Base-by-base conservation (phyloP, 2,329 filamentous ascomycete species). In the Dactylonectria macrodidyma region DNA sequence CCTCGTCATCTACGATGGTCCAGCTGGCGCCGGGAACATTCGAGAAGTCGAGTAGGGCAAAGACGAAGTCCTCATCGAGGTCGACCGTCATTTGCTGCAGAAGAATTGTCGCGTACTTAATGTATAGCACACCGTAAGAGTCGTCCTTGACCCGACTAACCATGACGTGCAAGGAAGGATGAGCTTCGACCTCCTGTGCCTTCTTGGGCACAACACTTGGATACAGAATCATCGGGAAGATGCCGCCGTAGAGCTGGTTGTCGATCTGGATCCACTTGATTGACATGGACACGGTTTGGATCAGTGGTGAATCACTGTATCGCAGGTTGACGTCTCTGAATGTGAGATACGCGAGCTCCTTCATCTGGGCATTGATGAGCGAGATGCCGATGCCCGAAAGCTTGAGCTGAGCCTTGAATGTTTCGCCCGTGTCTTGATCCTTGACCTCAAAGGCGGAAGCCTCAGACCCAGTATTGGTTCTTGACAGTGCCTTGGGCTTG, bases 201-300 rank as follows among this genome's bases (percentile, higher is more conserved):
- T 95, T 96, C 87, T 98, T 98, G 0, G 96, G 95, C 16, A 99
- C 96, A 10, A 99, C 96, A 81, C 95, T 98, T 6, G 96, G 96
- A 79, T 99, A 99, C 65, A 99, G 86, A 34, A 99, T 90, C 83
- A 99, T 97, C 0, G 96, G 96, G 86, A 99, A 99, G 74, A 99
- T 95, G 30, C 97, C 96, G 33, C 97, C 97, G 77, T 99, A 99
- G 14, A 99, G 89, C 81, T 99, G 96, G 75, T 99, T 99, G 82
- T 99, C 96, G 74, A 99, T 93, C 81, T 99, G 96, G 33, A 99
- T 96, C 97, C 97, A 99, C 81, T 99, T 98, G 79, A 98, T 92
- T 0, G 94, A 93, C 58, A 96, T 86, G 55, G 94, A 95, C 69
- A 98, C 83, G 1, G 95, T 98, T 81, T 99, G 96, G 78, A 97